Base-by-base conservation (phyloP, 169 alveolate genomes). In the Amoebophrya sp. region DNA sequence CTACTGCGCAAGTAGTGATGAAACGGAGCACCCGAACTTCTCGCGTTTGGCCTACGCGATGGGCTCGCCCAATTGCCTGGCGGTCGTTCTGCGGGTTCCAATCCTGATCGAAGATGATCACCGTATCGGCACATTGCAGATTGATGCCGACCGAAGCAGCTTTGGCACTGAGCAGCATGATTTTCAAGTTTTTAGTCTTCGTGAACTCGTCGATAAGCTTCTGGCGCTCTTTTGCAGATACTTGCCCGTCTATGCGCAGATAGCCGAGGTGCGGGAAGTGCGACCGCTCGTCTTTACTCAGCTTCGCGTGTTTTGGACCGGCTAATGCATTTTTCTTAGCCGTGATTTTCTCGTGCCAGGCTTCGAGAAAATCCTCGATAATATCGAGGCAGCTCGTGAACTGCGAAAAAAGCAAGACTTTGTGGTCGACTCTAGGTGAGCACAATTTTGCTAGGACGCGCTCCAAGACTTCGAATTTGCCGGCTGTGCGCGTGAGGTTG, bases 101-200 rank as follows among this genome's bases (percentile, higher is more conserved):
- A 41, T 41, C 90, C 29, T 2, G 10, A 41, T 41, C 40, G 41
- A 78, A 41, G 0, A 90, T 10, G 38, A 53, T 76, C 10, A 41
- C 78, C n/a, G 99, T 97, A 94, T 98, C 99, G 1, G 99, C 99
- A 0, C 98, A 96, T 94, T 98, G 97, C 39, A 98, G 96, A 93
- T 98, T 98, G 33, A 98, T 94, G 10, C 99, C 99, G 33, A 97
- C 95, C 0, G 99, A 99, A 23, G 96, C 96, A 24, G 96, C 83
- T 26, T 65, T 65, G 10, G 83, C 83, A 36, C 39, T 26, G 38
- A 65, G n/a, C 36, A 65, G 26, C 83, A 65, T 65, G 36, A 65
- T 36, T 26, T 65, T 65, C 26, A 65, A 36, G 36, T 36, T 6
- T 26, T 6, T 6, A 0, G 18, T 36, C 33, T 65, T 65, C 33